Evolutionary conservation across 2,329 filamentous ascomycete species (phyloP).

Genomic region (Parasarocladium wereldwijsianum): DNA sequence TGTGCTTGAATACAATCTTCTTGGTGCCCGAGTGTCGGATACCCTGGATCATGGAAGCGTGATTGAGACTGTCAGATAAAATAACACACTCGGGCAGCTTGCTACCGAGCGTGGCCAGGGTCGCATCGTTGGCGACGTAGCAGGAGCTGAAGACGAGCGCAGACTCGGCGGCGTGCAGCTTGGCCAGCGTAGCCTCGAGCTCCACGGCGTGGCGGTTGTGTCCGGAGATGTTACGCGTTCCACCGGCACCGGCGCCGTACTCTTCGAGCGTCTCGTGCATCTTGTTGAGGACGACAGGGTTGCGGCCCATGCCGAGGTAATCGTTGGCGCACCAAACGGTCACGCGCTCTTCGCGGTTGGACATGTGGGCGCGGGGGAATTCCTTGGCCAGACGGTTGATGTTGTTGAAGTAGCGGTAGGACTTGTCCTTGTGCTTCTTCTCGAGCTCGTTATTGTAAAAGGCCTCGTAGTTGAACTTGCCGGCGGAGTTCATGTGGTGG

Average conservation of each 20-base stretch:
- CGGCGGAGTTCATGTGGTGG: slow-evolving; percentile 16
- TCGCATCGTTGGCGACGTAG: slow-evolving; percentile 97
- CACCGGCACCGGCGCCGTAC: slow-evolving; percentile 89
- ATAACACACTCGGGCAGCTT: slow-evolving; percentile 95
- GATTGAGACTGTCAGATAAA: slow-evolving; percentile 92
- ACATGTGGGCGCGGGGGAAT: slow-evolving; percentile 89
- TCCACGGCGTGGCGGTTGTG: slow-evolving; percentile 90
- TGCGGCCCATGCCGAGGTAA: slow-evolving; percentile 95
- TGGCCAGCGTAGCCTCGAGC: slow-evolving; percentile 69
- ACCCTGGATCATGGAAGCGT: slow-evolving; percentile 98
- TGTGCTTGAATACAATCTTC: slow-evolving; percentile 98
- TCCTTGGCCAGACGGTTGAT: slow-evolving; percentile 97
- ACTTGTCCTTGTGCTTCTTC: slow-evolving; percentile 99
- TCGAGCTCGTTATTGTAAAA: slow-evolving; percentile 85
- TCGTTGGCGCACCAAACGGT: slow-evolving; percentile 99
- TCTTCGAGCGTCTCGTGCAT: slow-evolving; percentile 94
- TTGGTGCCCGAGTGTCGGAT: slow-evolving; percentile 94
- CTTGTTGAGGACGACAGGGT: slow-evolving; percentile 66
- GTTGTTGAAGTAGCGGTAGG: slow-evolving; percentile 99
- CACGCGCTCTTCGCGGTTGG: slow-evolving; percentile 66
- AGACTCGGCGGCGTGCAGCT: slow-evolving; percentile 80
- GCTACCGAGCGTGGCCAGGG: slow-evolving; percentile 88
- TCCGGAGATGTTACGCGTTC: slow-evolving; percentile 93
- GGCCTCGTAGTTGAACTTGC: slow-evolving; percentile 75
- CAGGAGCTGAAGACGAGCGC: slow-evolving; percentile 94